Evolutionary conservation across 169 alveolate species (phyloP).

Genomic region (Theileria sp.): DNA sequence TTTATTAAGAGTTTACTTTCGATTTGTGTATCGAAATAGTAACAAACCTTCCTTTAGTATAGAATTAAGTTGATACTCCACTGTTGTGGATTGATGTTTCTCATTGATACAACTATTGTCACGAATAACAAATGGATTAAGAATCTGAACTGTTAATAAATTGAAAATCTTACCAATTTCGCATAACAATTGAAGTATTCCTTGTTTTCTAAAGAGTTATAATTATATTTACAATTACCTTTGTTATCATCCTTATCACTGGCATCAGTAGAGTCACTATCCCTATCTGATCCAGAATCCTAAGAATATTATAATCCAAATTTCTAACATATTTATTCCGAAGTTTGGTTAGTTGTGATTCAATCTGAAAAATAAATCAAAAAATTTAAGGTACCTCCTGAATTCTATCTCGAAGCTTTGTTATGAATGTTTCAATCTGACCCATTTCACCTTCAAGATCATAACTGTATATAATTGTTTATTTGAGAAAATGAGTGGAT

Average conservation of each 20-base stretch:
- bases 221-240: neutral
- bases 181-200: constrained; percentile 14
- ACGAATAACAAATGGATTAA: constrained; percentile 20
- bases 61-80: constrained; percentile 6
- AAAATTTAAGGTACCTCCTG: constrained; percentile 1
- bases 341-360: constrained; percentile 10
- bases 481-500: neutral
- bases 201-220: neutral
- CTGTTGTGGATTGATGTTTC: constrained; percentile 10
- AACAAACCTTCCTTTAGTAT: neutral
- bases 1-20: neutral
- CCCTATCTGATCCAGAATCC: constrained; percentile 13
- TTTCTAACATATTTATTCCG: neutral
- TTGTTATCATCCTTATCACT: neutral
- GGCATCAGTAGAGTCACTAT: neutral
- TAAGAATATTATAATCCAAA: neutral
- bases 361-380: constrained; percentile 1
- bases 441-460: constrained; percentile 31
- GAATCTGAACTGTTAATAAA: neutral
- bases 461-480: neutral
- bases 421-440: constrained; percentile 14
- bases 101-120: constrained; percentile 14
- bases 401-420: constrained; percentile 14
- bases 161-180: constrained; percentile 3
- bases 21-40: neutral